Conservation (phyloP, 495 filamentous ascomycete genomes). For the Podospora tetraspora region DNA sequence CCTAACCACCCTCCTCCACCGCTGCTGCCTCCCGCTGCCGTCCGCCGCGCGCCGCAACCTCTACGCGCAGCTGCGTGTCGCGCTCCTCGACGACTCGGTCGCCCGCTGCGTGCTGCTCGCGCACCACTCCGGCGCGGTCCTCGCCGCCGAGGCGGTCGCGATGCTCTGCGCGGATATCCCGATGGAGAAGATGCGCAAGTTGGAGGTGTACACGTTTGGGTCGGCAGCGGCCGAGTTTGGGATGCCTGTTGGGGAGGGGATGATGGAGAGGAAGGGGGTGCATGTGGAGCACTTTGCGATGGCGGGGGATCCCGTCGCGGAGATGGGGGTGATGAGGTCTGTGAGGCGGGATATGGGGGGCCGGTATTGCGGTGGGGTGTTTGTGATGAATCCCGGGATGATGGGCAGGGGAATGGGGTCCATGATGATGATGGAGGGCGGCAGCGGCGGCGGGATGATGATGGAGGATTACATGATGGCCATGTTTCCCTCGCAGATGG, state of each 20-base stretch:
- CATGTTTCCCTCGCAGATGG: constrained; percentile 27
- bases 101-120: constrained; percentile 35
- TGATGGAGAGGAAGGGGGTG: constrained; percentile 17
- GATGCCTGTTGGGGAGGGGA: constrained; percentile 27
- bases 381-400: constrained; percentile 25
- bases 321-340: constrained; percentile 31
- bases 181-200: constrained; percentile 30
- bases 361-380: constrained; percentile 34
- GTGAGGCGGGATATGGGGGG: constrained; percentile 32
- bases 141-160: constrained; percentile 31
- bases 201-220: constrained; percentile 43
- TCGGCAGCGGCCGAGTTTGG: constrained; percentile 36
- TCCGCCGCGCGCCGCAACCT: constrained; percentile 24
- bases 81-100: constrained; percentile 32
- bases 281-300: constrained; percentile 39
- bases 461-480: constrained; percentile 28
- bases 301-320: constrained; percentile 32
- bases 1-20: constrained; percentile 27
- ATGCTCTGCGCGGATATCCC: constrained; percentile 38
- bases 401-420: neutral
- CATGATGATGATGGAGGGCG: neutral
- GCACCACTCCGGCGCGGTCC: constrained; percentile 31
- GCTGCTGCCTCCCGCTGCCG: constrained; percentile 27
- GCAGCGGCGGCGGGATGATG: constrained; percentile 9
- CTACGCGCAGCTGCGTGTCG: constrained; percentile 29